Base-by-base conservation (phyloP, 2,329 filamentous ascomycete genomes). In the Xylariaceae sp. region DNA sequence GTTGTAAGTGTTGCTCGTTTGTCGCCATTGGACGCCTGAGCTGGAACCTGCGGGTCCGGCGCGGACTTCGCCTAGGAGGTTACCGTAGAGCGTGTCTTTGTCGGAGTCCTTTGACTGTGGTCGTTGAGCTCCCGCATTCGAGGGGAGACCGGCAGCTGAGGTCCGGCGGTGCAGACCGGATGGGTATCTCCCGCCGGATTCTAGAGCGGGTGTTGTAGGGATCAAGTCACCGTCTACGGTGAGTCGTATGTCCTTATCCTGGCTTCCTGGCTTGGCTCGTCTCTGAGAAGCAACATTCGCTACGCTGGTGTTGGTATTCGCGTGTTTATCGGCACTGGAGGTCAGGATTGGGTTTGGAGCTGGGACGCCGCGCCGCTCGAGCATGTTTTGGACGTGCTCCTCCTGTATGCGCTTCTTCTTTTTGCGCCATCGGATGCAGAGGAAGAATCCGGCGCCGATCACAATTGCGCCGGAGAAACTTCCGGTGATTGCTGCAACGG, bases 151-250 rank as follows among this genome's bases (percentile, higher is more conserved):
- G 11, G 47, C 14, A 6, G 49, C 50, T 14, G 44, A 39, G 5
- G 36, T 45, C 5, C 54, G 55, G 22, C 22, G 22, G 31, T 62
- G 59, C 11, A 61, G 47, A 5, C 54, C 58, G 12, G 39, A 45
- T 5, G 42, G 48, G 31, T 41, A 44, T 28, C 38, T 49, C 2
- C 46, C 48, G 14, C 63, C 60, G 12, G 58, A 58, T 45, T 66
- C 64, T 36, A 66, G 60, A 3, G 57, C 56, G 1, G 64, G 61
- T 10, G 61, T 66, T 11, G 54, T 60, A 2, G 65, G 63, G 4
- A 61, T 41, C 6, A 61, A 38, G 19, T 51, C 50, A 14, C 42
- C 51, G 22, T 54, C 42, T 22, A 48, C 45, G 6, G 52, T 51
- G 44, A 58, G 38, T 10, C 52, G 50, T n/a, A 55, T 45, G 22